Base-by-base conservation (phyloP, 371 early-diverging fungal genomes). In the Rhizopus sp. region DNA sequence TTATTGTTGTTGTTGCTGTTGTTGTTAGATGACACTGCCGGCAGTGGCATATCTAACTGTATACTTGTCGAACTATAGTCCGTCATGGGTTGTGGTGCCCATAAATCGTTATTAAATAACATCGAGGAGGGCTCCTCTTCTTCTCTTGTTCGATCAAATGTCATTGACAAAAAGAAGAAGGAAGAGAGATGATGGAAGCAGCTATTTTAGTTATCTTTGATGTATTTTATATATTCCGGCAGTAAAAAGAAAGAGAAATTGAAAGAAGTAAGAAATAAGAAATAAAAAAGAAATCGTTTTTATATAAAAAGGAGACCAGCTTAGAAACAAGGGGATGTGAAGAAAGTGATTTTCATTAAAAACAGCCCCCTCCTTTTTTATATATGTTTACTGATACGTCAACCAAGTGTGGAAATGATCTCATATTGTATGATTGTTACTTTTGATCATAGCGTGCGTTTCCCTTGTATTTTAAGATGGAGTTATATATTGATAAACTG, bases 11-110 rank as follows among this genome's bases (percentile, higher is more conserved):
- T 2, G n/a, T 39, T 57, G 34, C 31, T 29, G 46, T 13, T 10
- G 35, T 51, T 44, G 41, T n/a, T 13, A 42, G 54, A 51, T 42
- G 49, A 34, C 32, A 53, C 56, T 55, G 46, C 58, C 46, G 58
- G 58, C 58, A 39, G 49, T 32, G 59, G 42, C 52, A 51, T 42
- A 17, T 46, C 55, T 17, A 46, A 7, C 8, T 8, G 9, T 37
- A 37, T 37, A 35, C 33, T 47, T 31, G 15, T 30, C 50, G 46
- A 15, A 29, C 12, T 23, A 29, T 46, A 7, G 12, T 46, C 13
- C 13, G 38, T 38, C 13, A 29, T 29, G 23, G 51, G 52, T 34
- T 51, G 45, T n/a, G 39, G 51, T 44, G 58, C 31, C 41, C 15
- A 40, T 31, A 42, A 16, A 16, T 31, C 31, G 16, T 37, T 40